Conservation (phyloP, 2,329 filamentous ascomycete genomes). For the Exophiala spinifera region DNA sequence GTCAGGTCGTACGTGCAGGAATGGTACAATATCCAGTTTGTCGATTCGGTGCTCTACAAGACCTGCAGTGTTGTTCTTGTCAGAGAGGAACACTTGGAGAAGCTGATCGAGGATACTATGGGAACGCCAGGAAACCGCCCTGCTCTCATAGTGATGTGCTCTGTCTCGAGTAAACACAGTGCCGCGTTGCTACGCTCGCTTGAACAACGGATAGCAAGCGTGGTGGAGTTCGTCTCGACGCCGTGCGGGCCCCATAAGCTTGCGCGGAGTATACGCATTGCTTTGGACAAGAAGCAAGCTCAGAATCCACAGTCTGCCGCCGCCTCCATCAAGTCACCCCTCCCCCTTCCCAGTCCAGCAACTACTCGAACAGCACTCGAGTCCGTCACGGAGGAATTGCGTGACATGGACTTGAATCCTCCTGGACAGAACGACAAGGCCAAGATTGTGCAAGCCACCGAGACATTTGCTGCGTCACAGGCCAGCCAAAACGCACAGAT, state of each 20-base stretch:
- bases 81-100: slow-evolving; percentile 15
- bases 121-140: slow-evolving; percentile 9
- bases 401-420: slow-evolving; percentile 19
- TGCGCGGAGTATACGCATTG: slow-evolving; percentile 14
- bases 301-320: not conserved
- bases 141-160: slow-evolving; percentile 16
- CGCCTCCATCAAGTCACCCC: not conserved
- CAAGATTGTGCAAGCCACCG: slow-evolving; percentile 19
- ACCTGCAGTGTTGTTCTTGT: slow-evolving; percentile 15
- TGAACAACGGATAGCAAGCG: slow-evolving; percentile 16
- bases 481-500: slow-evolving; percentile 20
- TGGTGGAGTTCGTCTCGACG: slow-evolving; percentile 18
- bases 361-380: not conserved
- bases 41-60: slow-evolving; percentile 9
- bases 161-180: slow-evolving; percentile 14
- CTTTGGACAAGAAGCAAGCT: slow-evolving; percentile 13
- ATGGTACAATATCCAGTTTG: slow-evolving; percentile 16
- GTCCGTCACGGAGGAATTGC: slow-evolving; percentile 1
- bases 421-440: slow-evolving; percentile 8
- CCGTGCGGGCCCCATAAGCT: slow-evolving; percentile 22
- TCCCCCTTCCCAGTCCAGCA: not conserved
- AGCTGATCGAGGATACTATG: slow-evolving; percentile 6
- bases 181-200: slow-evolving; percentile 11
- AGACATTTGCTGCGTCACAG: slow-evolving; percentile 22
- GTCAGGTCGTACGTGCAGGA: slow-evolving; percentile 12